These are phyloP conservation scores for Dendrobium catenatum DNA, from an alignment of 106 monocot genomes.

Conservation along the genomic window DNA sequence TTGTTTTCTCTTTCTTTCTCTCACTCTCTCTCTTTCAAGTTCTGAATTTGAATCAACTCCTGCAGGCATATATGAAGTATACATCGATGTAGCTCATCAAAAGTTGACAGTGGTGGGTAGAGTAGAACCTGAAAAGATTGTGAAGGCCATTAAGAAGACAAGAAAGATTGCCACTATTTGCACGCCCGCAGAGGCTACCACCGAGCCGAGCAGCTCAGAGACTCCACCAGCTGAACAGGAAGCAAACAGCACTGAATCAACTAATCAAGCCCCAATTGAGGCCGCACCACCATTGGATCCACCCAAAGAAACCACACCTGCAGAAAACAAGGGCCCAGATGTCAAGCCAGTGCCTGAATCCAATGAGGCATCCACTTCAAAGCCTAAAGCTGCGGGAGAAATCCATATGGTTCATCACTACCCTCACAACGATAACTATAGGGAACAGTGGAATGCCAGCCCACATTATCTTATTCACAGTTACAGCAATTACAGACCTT, in stretches of 20 bases:
- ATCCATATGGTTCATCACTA: conserved; percentile 48
- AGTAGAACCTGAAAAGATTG: conserved; percentile 39
- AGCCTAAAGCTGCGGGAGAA: conserved; percentile 16
- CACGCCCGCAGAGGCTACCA: not conserved
- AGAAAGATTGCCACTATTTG: conserved; percentile 39
- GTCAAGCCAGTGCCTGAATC: conserved; percentile 9
- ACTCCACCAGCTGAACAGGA: not conserved
- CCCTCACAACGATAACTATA: conserved; percentile 19
- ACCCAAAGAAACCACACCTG: not conserved
- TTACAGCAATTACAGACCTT: conserved; percentile 28
- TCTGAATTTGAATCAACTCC: not conserved
- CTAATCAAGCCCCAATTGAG: not conserved
- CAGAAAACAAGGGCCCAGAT: conserved; percentile 2
- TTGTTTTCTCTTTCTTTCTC: not conserved
- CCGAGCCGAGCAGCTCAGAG: conserved; percentile 4
- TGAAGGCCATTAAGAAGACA: conserved; percentile 60
- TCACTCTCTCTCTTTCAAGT: not conserved
- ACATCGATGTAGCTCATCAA: conserved; percentile 34
- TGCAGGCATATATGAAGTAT: conserved; percentile 39
- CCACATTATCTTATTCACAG: conserved; percentile 27
- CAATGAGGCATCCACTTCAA: conserved; percentile 3
- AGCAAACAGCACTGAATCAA: not conserved
- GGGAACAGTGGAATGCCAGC: too few species aligned
- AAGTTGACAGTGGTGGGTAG: conserved; percentile 54
- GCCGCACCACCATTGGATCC: not conserved